Evolutionary conservation across 495 filamentous ascomycete species (phyloP).

Genomic region (Aspergillus hancockii): DNA sequence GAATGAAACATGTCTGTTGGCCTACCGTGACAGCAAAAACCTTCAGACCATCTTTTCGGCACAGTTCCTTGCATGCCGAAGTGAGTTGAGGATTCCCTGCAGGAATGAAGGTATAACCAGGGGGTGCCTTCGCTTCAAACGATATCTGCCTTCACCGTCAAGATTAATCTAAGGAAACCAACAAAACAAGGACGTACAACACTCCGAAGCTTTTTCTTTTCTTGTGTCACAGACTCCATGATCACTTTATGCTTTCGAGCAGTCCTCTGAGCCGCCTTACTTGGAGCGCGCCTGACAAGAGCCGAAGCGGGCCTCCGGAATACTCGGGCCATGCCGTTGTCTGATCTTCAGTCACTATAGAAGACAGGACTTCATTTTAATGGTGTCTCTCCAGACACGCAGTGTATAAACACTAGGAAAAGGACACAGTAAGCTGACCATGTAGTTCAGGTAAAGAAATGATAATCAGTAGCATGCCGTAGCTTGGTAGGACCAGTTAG

Average conservation of each 20-base stretch:
- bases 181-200: slow-evolving; percentile 46
- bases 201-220: slow-evolving; percentile 61
- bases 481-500: slow-evolving; percentile 14
- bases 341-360: slow-evolving; percentile 22
- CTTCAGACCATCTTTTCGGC: slow-evolving; percentile 63
- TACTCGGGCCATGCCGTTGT: slow-evolving; percentile 41
- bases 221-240: slow-evolving; percentile 56
- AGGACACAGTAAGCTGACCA: background rate
- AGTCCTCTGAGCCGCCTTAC: slow-evolving; percentile 32
- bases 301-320: slow-evolving; percentile 36
- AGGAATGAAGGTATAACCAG: slow-evolving; percentile 84
- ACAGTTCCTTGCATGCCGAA: slow-evolving; percentile 75
- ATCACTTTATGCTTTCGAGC: slow-evolving; percentile 59
- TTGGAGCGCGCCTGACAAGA: slow-evolving; percentile 34
- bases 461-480: slow-evolving; percentile 1
- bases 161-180: slow-evolving; percentile 14
- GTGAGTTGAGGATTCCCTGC: slow-evolving; percentile 77
- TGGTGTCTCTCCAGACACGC: slow-evolving; percentile 6
- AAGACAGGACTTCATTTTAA: slow-evolving; percentile 18
- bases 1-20: slow-evolving; percentile 20
- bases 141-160: slow-evolving; percentile 42
- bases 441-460: background rate
- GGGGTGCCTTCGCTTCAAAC: slow-evolving; percentile 59
- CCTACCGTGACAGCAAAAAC: slow-evolving; percentile 81
- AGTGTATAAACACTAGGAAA: slow-evolving; percentile 6